These are phyloP conservation scores for Cytospora leucostoma DNA, from an alignment of 2,329 filamentous ascomycete genomes.

Conservation along the genomic window DNA sequence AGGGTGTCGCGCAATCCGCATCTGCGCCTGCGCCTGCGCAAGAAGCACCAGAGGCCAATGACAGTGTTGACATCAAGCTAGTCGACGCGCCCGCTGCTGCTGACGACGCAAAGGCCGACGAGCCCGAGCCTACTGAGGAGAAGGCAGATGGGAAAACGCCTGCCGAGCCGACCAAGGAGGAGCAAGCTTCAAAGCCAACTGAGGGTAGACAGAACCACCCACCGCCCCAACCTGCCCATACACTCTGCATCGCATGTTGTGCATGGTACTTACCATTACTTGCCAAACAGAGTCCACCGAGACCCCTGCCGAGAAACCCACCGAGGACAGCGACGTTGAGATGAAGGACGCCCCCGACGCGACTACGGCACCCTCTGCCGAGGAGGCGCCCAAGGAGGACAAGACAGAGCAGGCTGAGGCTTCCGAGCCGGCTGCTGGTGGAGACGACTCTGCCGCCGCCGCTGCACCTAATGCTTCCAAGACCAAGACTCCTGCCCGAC, in stretches of 20 bases:
- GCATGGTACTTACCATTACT: neutral
- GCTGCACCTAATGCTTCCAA: constrained; percentile 40
- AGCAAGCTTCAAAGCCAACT: constrained; percentile 28
- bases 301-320: constrained; percentile 36
- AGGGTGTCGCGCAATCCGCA: constrained; percentile 28
- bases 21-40: constrained; percentile 28
- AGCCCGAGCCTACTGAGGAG: constrained; percentile 18
- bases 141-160: constrained; percentile 19
- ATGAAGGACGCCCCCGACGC: constrained; percentile 71
- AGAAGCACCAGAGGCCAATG: constrained; percentile 14
- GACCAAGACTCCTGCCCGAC: constrained; percentile 57
- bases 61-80: constrained; percentile 17
- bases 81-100: constrained; percentile 19
- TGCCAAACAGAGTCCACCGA: constrained; percentile 35
- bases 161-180: constrained; percentile 23
- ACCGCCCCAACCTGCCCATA: neutral
- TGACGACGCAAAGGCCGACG: constrained; percentile 27
- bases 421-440: constrained; percentile 33
- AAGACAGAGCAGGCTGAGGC: constrained; percentile 32
- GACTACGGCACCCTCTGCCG: constrained; percentile 32
- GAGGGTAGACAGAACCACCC: constrained; percentile 28
- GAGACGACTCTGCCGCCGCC: constrained; percentile 39
- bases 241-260: constrained; percentile 24
- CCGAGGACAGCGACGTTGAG: constrained; percentile 55
- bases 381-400: constrained; percentile 37